Conservation (phyloP, 768 basidiomycete species). For the Phanerochaete sordida region DNA sequence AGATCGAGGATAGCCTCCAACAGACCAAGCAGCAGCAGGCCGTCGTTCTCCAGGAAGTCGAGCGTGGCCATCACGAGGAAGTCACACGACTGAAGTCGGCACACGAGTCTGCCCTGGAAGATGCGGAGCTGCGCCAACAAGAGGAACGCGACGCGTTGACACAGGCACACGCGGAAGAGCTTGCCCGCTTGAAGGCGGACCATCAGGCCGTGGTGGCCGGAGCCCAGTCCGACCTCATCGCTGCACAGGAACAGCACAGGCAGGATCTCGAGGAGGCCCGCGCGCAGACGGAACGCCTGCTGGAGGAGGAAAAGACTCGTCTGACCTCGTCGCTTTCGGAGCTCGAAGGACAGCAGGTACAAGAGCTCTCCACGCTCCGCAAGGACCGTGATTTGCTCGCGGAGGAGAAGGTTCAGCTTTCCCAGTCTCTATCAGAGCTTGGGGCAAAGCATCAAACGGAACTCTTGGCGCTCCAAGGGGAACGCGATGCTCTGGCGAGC, state of each 20-base stretch:
- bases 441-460: constrained; percentile 17
- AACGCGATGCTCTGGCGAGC: constrained; percentile 38
- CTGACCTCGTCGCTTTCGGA: constrained; percentile 39
- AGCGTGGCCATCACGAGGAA: constrained; percentile 54
- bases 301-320: constrained; percentile 36
- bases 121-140: neutral
- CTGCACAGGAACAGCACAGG: constrained; percentile 27
- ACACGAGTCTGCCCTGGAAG: constrained; percentile 40
- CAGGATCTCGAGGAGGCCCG: constrained; percentile 32
- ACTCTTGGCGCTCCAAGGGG: constrained; percentile 36
- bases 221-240: constrained; percentile 23
- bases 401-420: constrained; percentile 29
- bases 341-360: constrained; percentile 43
- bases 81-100: constrained; percentile 42
- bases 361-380: constrained; percentile 41
- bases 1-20: constrained; percentile 46
- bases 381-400: constrained; percentile 33
- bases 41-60: constrained; percentile 48
- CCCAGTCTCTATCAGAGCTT: constrained; percentile 6
- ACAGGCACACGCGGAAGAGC: constrained; percentile 39
- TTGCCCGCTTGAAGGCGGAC: constrained; percentile 33
- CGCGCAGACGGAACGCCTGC: constrained; percentile 35
- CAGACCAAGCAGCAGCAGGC: constrained; percentile 55
- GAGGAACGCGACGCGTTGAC: constrained; percentile 20
- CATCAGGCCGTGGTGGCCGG: constrained; percentile 38